A percentile compares a stretch with the other conserved stretches of the same genome.
These are phyloP conservation scores for Annulohypoxylon bovei DNA, from an alignment of 495 filamentous ascomycete species.

Conservation along the genomic window DNA sequence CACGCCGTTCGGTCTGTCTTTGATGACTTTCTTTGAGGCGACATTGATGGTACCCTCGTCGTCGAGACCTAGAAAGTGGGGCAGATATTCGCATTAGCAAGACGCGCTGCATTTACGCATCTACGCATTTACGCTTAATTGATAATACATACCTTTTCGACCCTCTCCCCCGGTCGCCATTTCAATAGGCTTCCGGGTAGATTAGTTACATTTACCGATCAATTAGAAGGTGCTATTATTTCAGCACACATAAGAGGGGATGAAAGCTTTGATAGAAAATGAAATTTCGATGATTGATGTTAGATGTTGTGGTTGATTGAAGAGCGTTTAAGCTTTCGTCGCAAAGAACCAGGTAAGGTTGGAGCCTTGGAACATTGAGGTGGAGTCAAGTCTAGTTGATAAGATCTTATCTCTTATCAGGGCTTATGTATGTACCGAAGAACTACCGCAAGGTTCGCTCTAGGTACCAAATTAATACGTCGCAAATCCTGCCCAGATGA, in stretches of 20 bases:
- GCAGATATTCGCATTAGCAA: slow-evolving; percentile 19
- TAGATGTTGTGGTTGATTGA: slow-evolving; percentile 24
- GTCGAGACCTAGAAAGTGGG: slow-evolving; percentile 47
- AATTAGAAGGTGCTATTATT: background rate
- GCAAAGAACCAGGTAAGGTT: background rate
- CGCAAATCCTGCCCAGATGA: too few relatives aligned
- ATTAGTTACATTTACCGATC: slow-evolving; percentile 27
- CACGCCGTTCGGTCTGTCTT: slow-evolving; percentile 60
- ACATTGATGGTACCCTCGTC: slow-evolving; percentile 67
- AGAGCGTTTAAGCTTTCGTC: slow-evolving; percentile 13
- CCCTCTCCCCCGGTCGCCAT: slow-evolving; percentile 40
- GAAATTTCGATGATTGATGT: slow-evolving; percentile 19
- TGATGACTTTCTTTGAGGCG: slow-evolving; percentile 70
- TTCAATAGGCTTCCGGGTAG: slow-evolving; percentile 13
- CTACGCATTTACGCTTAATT: background rate
- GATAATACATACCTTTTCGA: slow-evolving; percentile 34
- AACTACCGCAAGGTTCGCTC: slow-evolving; percentile 9
- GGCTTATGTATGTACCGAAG: slow-evolving; percentile 24
- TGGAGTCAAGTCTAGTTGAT: background rate
- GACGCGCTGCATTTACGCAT: slow-evolving; percentile 11
- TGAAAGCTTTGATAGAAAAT: background rate
- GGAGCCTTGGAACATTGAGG: background rate
- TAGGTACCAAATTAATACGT: too few relatives aligned
- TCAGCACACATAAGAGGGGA: slow-evolving; percentile 2
- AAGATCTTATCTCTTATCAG: slow-evolving; percentile 16